Base-by-base conservation (phyloP, 1,284 basidiomycete genomes). In the Psilocybe mexicana region DNA sequence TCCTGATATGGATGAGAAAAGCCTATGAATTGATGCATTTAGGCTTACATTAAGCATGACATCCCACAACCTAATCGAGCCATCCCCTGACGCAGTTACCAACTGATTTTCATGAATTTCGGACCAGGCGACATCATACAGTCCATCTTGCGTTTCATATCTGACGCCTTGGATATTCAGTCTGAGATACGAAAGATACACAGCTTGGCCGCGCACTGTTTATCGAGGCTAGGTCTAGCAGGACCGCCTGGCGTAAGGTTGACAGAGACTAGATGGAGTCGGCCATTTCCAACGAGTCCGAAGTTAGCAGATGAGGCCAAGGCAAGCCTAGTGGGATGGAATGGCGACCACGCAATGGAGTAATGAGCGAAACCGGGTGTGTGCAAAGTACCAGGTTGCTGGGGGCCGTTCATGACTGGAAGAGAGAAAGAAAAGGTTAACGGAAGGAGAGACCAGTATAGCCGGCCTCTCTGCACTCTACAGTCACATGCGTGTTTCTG, bases 81-180 rank as follows among this genome's bases (percentile, higher is more conserved):
- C 96, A 70, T 98, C 96, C 33, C 95, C 96, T 4, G 92, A 94
- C 0, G 85, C 92, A 2, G 93, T 89, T 1, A 91, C 88, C 33
- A 98, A 75, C 70, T 98, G 96, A 69, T 97, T 96, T 78, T 98
- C 96, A 74, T 98, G 63, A 33, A 62, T 59, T 54, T 64, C 94
- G 47, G 92, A 95, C 93, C 95, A 98, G 0, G 96, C 94, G 35
- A 96, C 76, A 67, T 96, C 95, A 72, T 93, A 98, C 2, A 98
- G 76, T 0, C 92, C 94, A 70, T 98, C 96, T 72, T 97, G 94
- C 0, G 96, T 93, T 72, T 97, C 94, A 68, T 91, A 98, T 62
- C 93, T 96, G 63, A 65, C 55, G 62, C 61, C 65, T 61, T 70
- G 67, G 26, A 71, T 66, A 50, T 63, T 67, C 61, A 67, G 57